These are phyloP conservation scores for Cryptococcus wingfieldii DNA, from an alignment of 1,284 basidiomycete species.

Conservation along the genomic window DNA sequence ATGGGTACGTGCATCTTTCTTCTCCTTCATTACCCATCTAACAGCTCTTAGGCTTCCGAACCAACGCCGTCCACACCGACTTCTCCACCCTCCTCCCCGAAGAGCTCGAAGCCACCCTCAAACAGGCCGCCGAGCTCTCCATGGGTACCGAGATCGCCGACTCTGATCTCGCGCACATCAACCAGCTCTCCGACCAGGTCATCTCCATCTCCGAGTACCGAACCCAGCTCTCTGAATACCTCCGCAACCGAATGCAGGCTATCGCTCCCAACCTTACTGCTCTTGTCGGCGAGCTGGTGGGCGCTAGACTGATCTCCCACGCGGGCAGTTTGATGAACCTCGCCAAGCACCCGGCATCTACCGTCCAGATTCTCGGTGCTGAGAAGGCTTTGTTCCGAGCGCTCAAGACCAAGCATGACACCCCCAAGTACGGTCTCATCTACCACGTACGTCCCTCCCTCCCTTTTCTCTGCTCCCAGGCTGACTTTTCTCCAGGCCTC, in stretches of 20 bases:
- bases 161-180: slow-evolving; percentile 89
- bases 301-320: slow-evolving; percentile 92
- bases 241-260: slow-evolving; percentile 93
- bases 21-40: neutral
- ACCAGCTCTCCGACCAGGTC: slow-evolving; percentile 93
- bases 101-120: slow-evolving; percentile 85
- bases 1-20: slow-evolving; percentile 62
- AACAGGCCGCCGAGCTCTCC: slow-evolving; percentile 88
- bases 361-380: slow-evolving; percentile 95
- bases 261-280: slow-evolving; percentile 96
- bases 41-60: slow-evolving; percentile 69
- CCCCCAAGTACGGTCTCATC: slow-evolving; percentile 95
- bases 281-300: slow-evolving; percentile 93
- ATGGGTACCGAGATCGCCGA: slow-evolving; percentile 99
- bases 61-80: slow-evolving; percentile 80
- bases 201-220: slow-evolving; percentile 94
- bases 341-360: slow-evolving; percentile 96
- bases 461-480: neutral
- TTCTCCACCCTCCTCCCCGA: slow-evolving; percentile 89
- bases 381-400: slow-evolving; percentile 98
- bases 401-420: slow-evolving; percentile 98
- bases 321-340: slow-evolving; percentile 90
- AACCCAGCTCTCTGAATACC: slow-evolving; percentile 86
- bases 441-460: slow-evolving; percentile 67
- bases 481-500: slow-evolving; percentile 60